A percentile compares a stretch with the other conserved stretches of the same genome.
Conservation (phyloP, 257 asterid species). For the Nyctanthes arbortristis region DNA sequence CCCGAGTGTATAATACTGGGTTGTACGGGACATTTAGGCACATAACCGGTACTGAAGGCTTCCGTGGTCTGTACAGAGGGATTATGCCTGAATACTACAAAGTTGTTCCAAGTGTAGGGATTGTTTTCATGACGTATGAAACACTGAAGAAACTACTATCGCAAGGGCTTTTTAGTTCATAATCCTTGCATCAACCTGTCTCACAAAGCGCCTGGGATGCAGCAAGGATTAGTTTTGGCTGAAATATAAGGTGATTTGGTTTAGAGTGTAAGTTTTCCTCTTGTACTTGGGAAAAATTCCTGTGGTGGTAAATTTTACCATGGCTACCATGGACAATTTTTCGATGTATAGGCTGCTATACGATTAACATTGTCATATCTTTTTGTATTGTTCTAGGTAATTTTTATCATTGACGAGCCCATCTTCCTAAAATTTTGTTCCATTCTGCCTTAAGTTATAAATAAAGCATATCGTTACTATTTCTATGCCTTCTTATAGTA, state of each 20-base stretch:
- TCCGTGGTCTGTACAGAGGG: slow-evolving; percentile 88
- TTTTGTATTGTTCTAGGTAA: slow-evolving; percentile 10
- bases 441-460: slow-evolving; percentile 8
- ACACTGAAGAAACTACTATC: slow-evolving; percentile 78
- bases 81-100: slow-evolving; percentile 93
- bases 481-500: background rate
- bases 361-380: no score
- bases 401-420: slow-evolving; percentile 24
- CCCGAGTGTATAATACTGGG: slow-evolving; percentile 80
- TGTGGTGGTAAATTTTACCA: slow-evolving; percentile 40
- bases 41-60: slow-evolving; percentile 68
- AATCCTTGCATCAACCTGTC: slow-evolving; percentile 1
- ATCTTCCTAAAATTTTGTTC: slow-evolving; percentile 20
- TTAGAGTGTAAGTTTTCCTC: slow-evolving; percentile 24
- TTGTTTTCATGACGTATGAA: slow-evolving; percentile 94
- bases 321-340: slow-evolving; percentile 35
- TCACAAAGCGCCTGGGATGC: slow-evolving; percentile 6
- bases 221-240: slow-evolving; percentile 39
- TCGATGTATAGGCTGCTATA: slow-evolving; percentile 54
- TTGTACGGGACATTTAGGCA: slow-evolving; percentile 66
- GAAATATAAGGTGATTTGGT: slow-evolving; percentile 25
- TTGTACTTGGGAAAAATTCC: slow-evolving; percentile 7
- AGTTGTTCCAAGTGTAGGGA: slow-evolving; percentile 92
- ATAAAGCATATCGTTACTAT: background rate
- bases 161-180: slow-evolving; percentile 45